These are phyloP conservation scores for Teunomyces barrocoloradensis DNA, from an alignment of 805 yeast species.

Conservation along the genomic window DNA sequence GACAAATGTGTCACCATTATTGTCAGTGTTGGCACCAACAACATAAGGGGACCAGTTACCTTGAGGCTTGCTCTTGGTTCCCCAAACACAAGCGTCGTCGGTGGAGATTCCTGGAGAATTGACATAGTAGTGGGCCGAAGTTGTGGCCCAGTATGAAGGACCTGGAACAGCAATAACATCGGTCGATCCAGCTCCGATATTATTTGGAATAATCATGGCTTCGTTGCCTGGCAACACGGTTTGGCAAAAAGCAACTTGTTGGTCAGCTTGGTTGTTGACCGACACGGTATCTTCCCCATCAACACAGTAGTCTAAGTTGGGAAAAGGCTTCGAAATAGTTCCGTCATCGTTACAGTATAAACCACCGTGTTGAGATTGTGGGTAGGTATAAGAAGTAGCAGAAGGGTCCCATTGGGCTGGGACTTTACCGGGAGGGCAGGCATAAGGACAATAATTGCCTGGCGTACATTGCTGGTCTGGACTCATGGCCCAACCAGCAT, in stretches of 20 bases:
- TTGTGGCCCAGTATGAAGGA: slow-evolving; percentile 76
- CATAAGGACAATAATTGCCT: slow-evolving; percentile 88
- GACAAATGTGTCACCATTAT: slow-evolving; percentile 65
- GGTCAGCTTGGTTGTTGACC: slow-evolving; percentile 55
- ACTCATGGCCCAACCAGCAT: slow-evolving; percentile 87
- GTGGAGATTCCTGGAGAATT: slow-evolving; percentile 81
- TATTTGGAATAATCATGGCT: slow-evolving; percentile 88
- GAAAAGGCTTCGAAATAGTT: slow-evolving; percentile 57
- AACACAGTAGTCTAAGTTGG: slow-evolving; percentile 60
- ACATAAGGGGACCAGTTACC: slow-evolving; percentile 96
- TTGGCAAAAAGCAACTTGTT: slow-evolving; percentile 81
- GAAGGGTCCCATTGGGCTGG: slow-evolving; percentile 87
- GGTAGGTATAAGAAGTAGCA: slow-evolving; percentile 71
- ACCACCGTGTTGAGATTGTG: slow-evolving; percentile 82
- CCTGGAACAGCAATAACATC: slow-evolving; percentile 79
- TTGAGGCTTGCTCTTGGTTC: slow-evolving; percentile 58
- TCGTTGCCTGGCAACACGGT: slow-evolving; percentile 93
- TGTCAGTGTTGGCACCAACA: slow-evolving; percentile 85
- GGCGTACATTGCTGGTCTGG: slow-evolving; percentile 69
- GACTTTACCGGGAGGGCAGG: slow-evolving; percentile 84
- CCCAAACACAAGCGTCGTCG: slow-evolving; percentile 84
- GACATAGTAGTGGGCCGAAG: slow-evolving; percentile 84
- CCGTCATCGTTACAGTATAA: slow-evolving; percentile 74
- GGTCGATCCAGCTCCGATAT: slow-evolving; percentile 48
- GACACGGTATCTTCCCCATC: slow-evolving; percentile 76